Base-by-base conservation (phyloP, 2,329 filamentous ascomycete species). In the Aspergillus novoparasiticus region DNA sequence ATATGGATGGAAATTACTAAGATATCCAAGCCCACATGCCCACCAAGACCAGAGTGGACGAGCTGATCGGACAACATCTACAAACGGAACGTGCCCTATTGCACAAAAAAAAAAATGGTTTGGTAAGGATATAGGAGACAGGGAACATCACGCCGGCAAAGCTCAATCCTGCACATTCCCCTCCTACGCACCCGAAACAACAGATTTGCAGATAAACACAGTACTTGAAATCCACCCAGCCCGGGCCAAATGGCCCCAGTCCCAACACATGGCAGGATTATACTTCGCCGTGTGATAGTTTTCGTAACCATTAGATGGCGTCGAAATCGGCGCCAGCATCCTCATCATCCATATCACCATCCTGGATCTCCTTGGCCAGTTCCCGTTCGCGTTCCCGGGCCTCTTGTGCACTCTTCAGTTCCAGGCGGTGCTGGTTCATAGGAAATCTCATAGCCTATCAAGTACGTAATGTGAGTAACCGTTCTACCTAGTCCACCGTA, bases 281-380 rank as follows among this genome's bases (percentile, higher is more conserved):
- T 45, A 62, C 60, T 54, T 67, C 65, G 65, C 57, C 62, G 66
- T 67, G 69, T 69, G 65, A 66, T 70, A 58, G 48, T 57, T 61
- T 59, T 56, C 51, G 36, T 28, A 46, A 46, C 55, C 61, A 65
- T 87, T 90, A 98, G 85, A 98, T 93, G 72, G 93, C 94, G 73
- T 98, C 95, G 79, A 97, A 98, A 75, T 97, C 94, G 62, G 93
- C 94, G 59, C 92, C 93, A 55, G 96, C 90, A 82, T 98, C 95
- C 74, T 97, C 95, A 73, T 97, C 95, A 72, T 98, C 95, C 79
- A 97, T 86, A 75, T 99, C 95, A 23, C 94, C 95, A 70, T 98
- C 95, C 80, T 97, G 93, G 75, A 99, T 98, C 84, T 99, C 95
- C 85, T 98, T 98, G 67, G 94, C 95, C 85, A 99, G 88, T 81